Percentiles rank a stretch among this genome's conserved stretches.
Evolutionary conservation across 2,329 filamentous ascomycete genomes (phyloP).

Genomic region (Fulvia fulva): DNA sequence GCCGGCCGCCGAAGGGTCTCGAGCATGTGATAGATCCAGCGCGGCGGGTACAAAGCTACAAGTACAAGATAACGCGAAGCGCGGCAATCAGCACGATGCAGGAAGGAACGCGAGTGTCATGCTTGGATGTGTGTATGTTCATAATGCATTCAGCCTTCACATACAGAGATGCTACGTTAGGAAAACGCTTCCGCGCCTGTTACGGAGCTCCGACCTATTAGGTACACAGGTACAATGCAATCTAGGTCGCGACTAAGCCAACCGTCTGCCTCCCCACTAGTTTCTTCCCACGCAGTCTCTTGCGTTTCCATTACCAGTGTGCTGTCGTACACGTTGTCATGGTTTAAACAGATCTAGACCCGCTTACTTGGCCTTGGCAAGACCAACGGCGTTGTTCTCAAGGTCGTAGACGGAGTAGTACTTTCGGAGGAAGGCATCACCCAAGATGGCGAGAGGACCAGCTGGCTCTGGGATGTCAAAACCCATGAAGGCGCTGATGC

Average conservation of each 20-base stretch:
- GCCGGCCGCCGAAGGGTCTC: background rate
- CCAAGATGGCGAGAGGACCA: constrained; percentile 89
- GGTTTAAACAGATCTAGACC: background rate
- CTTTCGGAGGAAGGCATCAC: constrained; percentile 75
- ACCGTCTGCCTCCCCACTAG: background rate
- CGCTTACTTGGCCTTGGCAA: constrained; percentile 73
- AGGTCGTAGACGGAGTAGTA: constrained; percentile 98
- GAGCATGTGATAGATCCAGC: constrained; percentile 1
- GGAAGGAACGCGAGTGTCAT: background rate
- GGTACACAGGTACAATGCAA: constrained; percentile 15
- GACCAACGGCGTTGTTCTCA: constrained; percentile 79
- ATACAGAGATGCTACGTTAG: constrained; percentile 11
- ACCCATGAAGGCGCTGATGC: constrained; percentile 96
- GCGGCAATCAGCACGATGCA: background rate
- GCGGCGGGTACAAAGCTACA: background rate
- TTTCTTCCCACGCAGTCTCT: background rate
- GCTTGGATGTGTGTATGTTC: background rate
- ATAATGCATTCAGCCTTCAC: background rate
- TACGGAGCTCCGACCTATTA: constrained; percentile 1
- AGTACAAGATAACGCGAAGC: background rate
- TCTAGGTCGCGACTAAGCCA: background rate
- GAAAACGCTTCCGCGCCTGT: constrained; percentile 7
- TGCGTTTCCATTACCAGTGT: background rate
- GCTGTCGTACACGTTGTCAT: background rate
- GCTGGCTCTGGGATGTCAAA: constrained; percentile 81